Evolutionary conservation across 352 stramenopile genomes (phyloP), one percentile per base, ranked within the genome.

Genomic region (Globisporangium paddicum): DNA sequence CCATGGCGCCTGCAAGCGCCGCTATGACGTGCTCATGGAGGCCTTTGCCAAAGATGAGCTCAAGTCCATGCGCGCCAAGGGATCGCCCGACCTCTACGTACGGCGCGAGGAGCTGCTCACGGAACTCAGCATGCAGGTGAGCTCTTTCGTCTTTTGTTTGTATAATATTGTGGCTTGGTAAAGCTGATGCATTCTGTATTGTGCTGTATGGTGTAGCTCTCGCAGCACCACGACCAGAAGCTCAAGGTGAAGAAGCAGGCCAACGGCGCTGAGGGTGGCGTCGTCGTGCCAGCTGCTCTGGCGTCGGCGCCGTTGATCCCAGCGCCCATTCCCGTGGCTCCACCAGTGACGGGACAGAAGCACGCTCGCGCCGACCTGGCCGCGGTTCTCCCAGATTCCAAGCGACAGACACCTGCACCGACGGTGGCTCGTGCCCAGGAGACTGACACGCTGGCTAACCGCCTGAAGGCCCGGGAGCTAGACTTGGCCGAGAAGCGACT

Each of bases 11-110:
- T 62, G 34, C 23, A 62, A 62, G 45, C 55, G 55, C 18, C 55
- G 55, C 45, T 62, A 55, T 35, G 55, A 62, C 25, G 37, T 54
- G 18, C 55, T 62, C 46, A 62, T 62, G 55, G 55, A 62, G 34
- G 55, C 55, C 11, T 62, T 55, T 4, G 55, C 48, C 32, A 62
- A 62, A 28, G 55, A 62, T 25, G 55, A 62, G 34, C 55, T 62
- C 55, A 62, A 62, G 55, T 62, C 55, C 11, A 62, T 62, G 55
- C 55, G 55, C 35, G 55, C 55, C 18, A 62, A 62, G 46, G 55
- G 55, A 23, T 62, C 55, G 5, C 32, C 48, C 1, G 55, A 62
- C 23, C 55, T 62, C 32, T 62, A 62, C 30, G 34, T 62, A 34
- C 55, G 37, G 16, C 46, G 55, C 19, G 55, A 62, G 45, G 55